Conservation (phyloP, 768 basidiomycete species). For the Phlebiopsis gigantea region DNA sequence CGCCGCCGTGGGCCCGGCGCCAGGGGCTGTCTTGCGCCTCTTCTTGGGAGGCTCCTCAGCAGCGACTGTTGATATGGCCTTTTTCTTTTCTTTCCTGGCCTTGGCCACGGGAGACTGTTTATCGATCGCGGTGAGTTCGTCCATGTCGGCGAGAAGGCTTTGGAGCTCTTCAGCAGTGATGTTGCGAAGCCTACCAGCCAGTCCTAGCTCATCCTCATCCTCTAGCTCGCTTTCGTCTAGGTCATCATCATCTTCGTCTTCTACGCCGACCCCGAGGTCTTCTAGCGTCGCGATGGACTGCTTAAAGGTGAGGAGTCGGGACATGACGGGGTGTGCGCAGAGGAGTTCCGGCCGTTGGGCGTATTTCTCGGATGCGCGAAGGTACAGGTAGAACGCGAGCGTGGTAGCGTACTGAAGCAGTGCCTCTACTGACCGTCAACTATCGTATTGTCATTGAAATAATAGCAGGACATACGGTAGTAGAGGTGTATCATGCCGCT, state of each 20-base stretch:
- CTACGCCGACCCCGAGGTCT: conserved; percentile 70
- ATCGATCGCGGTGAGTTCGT: conserved; percentile 9
- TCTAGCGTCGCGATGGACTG: conserved; percentile 78
- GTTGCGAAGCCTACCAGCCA: conserved; percentile 12
- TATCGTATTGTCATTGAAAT: not conserved
- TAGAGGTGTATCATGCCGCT: conserved; percentile 78
- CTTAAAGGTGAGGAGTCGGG: conserved; percentile 77
- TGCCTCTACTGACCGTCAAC: conserved; percentile 52
- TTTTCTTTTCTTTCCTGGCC: conserved; percentile 20
- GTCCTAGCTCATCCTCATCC: conserved; percentile 27
- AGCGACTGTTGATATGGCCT: conserved; percentile 7
- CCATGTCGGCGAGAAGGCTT: conserved; percentile 51
- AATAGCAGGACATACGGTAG: conserved; percentile 59
- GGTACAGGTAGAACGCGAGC: conserved; percentile 87
- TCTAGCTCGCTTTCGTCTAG: conserved; percentile 40
- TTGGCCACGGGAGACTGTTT: conserved; percentile 21
- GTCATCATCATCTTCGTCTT: conserved; percentile 40
- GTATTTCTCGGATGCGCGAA: conserved; percentile 68
- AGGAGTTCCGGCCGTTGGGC: conserved; percentile 56
- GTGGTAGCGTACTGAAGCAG: conserved; percentile 85
- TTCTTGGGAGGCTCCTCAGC: conserved; percentile 47
- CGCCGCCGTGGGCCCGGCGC: conserved; percentile 9
- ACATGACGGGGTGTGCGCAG: conserved; percentile 65
- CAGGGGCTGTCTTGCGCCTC: conserved; percentile 44
- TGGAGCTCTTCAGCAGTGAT: conserved; percentile 47